Conservation (phyloP, 805 yeast genomes). For the Candida pseudofarinosa region DNA sequence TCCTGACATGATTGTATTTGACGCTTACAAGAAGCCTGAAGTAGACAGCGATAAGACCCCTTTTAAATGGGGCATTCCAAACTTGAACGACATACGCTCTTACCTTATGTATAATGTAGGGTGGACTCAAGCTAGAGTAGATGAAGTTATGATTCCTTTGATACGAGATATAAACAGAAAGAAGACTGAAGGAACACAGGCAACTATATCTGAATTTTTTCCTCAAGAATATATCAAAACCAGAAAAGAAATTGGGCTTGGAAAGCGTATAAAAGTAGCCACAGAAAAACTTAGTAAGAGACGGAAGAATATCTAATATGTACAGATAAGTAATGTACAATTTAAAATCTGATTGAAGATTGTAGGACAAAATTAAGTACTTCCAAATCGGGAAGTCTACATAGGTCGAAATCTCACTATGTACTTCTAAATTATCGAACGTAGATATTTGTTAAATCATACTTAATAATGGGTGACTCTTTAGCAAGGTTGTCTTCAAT, state of each 20-base stretch:
- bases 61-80: slow-evolving; percentile 90
- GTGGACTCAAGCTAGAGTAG: slow-evolving; percentile 74
- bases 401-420: not conserved
- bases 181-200: slow-evolving; percentile 50
- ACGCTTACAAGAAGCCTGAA: slow-evolving; percentile 76
- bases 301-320: slow-evolving; percentile 3
- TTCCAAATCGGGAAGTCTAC: slow-evolving; percentile 9
- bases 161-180: slow-evolving; percentile 72
- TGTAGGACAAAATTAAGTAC: not conserved
- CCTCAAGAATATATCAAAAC: slow-evolving; percentile 52
- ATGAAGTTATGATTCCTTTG: slow-evolving; percentile 81
- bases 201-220: slow-evolving; percentile 63
- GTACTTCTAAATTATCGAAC: not conserved
- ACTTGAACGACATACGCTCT: slow-evolving; percentile 69
- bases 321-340: not conserved
- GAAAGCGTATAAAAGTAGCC: slow-evolving; percentile 61
- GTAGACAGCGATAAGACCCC: slow-evolving; percentile 77
- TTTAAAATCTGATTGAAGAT: too few species aligned
- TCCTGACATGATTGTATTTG: slow-evolving; percentile 64
- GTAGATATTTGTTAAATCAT: not conserved
- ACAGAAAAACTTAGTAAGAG: slow-evolving; percentile 42
- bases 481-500: slow-evolving; percentile 62
- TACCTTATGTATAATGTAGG: slow-evolving; percentile 69
- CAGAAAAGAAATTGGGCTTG: slow-evolving; percentile 45
- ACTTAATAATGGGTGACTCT: slow-evolving; percentile 38